Percentiles rank a stretch among this genome's conserved stretches.
Conservation (phyloP, 148 eudicot species). For the Spergularia marina region DNA sequence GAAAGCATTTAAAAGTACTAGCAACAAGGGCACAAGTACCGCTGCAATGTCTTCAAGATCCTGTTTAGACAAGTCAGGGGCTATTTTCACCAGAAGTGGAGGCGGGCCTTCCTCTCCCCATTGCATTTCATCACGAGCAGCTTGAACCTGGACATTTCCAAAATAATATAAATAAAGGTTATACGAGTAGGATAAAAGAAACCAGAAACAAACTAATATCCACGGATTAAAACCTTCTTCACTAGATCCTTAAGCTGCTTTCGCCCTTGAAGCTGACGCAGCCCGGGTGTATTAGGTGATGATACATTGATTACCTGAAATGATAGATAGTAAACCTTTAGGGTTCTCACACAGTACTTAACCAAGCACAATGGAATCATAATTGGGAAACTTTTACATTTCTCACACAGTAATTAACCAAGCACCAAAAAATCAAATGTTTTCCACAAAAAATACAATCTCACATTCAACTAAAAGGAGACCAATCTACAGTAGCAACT, state of each 20-base stretch:
- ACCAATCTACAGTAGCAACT: neutral
- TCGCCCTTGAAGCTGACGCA: constrained; percentile 98
- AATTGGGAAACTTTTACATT: neutral
- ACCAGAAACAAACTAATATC: neutral
- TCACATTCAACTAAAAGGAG: neutral
- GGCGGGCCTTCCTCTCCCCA: constrained; percentile 99
- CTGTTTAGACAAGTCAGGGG: constrained; percentile 93
- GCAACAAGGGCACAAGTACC: constrained; percentile 37
- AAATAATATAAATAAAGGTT: neutral
- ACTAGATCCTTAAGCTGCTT: constrained; percentile 97
- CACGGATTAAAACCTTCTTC: constrained; percentile 58
- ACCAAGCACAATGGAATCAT: neutral
- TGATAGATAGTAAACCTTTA: constrained; percentile 9
- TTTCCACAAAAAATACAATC: neutral
- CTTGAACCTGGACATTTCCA: constrained; percentile 68
- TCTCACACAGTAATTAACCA: neutral
- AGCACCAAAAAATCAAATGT: neutral
- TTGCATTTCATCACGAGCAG: constrained; percentile 99
- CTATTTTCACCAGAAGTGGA: constrained; percentile 94
- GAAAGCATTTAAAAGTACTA: constrained; percentile 5
- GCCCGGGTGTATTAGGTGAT: constrained; percentile 97
- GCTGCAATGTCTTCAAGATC: constrained; percentile 99
- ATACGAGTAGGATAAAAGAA: neutral
- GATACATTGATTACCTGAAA: constrained; percentile 87
- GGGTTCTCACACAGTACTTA: neutral